A percentile compares a stretch with the other conserved stretches of the same genome.
Evolutionary conservation across 352 stramenopile genomes (phyloP).

Genomic region (Pythium phragmitis): DNA sequence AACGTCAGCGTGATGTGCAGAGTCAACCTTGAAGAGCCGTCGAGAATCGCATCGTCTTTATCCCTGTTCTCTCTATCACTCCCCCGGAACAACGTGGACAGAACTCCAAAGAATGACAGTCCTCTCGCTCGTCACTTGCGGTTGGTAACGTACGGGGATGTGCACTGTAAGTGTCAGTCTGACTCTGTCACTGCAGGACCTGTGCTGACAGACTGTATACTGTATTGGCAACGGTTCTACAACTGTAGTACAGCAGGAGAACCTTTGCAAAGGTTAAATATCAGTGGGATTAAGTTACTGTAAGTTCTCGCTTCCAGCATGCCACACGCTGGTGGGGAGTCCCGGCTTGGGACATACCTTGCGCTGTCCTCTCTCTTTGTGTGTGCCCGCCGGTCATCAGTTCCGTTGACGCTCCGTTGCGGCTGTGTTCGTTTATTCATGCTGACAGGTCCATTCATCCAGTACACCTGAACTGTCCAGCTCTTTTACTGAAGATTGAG

Average conservation of each 20-base stretch:
- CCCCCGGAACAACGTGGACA: neutral
- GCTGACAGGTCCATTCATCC: neutral
- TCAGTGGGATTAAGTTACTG: too few species aligned
- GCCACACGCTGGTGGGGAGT: neutral
- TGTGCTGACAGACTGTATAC: too few species aligned
- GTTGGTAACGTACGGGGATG: too few species aligned
- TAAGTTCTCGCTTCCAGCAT: neutral
- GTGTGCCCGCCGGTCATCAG: neutral
- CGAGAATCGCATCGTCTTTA: neutral
- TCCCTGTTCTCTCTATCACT: neutral
- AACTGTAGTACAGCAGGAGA: too few species aligned
- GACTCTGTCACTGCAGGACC: too few species aligned
- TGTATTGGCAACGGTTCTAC: too few species aligned
- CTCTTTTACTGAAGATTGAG: neutral
- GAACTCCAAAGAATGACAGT: neutral
- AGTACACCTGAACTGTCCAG: too few species aligned
- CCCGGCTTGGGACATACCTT: neutral
- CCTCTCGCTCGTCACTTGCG: too few species aligned
- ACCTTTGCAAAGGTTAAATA: too few species aligned
- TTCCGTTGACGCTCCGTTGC: neutral
- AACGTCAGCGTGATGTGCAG: neutral
- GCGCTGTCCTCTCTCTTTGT: constrained; percentile 1
- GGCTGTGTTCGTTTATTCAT: neutral
- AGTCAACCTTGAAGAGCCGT: neutral
- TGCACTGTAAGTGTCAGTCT: too few species aligned